Evolutionary conservation across 805 yeast species (phyloP).

Genomic region (Lipomyces sp.): DNA sequence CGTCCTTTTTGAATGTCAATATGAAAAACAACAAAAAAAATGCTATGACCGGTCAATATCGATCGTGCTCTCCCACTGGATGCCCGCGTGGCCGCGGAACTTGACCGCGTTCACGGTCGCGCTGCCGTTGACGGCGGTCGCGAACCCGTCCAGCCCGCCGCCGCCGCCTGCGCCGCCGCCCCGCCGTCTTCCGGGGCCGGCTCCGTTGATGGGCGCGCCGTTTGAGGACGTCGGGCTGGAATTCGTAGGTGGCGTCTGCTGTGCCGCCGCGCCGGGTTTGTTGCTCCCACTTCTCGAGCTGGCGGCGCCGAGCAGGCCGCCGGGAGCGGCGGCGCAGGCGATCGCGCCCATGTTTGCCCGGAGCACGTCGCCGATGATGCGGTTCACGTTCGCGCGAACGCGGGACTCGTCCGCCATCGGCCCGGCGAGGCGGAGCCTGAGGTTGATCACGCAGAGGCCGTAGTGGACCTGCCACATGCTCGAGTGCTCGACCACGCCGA

Average conservation of each 20-base stretch:
- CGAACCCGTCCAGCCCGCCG: constrained; percentile 1
- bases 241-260: too few relatives aligned
- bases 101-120: constrained; percentile 14
- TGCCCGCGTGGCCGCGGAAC: constrained; percentile 12
- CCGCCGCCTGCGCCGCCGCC: not conserved
- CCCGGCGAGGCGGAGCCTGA: constrained; percentile 39
- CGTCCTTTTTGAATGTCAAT: too few relatives aligned
- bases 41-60: constrained; percentile 17
- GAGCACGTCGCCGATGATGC: constrained; percentile 24
- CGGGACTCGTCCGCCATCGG: constrained; percentile 36
- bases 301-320: not conserved
- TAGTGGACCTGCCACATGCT: constrained; percentile 47
- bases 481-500: constrained; percentile 36
- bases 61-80: constrained; percentile 28
- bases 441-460: constrained; percentile 42
- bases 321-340: too few relatives aligned
- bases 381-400: constrained; percentile 33
- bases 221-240: too few relatives aligned
- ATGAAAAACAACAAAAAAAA: too few relatives aligned
- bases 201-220: too few relatives aligned
- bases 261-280: not conserved
- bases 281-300: not conserved
- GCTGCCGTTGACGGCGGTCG: constrained; percentile 15
- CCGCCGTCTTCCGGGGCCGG: too few relatives aligned
- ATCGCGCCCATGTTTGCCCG: constrained; percentile 21